Evolutionary conservation across 177 flowering plant species (phyloP).

Genomic region (Vitis hybrid): DNA sequence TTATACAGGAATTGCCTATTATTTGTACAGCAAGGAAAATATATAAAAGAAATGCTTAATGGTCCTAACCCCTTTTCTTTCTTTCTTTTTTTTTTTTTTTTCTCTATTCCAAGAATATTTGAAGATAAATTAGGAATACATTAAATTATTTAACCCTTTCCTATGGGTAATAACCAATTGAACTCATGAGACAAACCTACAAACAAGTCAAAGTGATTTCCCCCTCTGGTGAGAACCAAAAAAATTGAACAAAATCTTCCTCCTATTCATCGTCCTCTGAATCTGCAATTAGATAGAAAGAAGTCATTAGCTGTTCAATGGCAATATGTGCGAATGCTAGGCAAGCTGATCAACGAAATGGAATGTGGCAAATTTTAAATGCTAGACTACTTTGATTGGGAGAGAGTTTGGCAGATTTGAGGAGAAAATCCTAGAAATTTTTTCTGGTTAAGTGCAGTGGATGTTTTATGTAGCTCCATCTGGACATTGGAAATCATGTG

Average conservation of each 20-base stretch:
- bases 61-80: constrained; percentile 9
- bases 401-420: background rate
- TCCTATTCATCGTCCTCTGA: constrained; percentile 56
- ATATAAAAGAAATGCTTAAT: constrained; percentile 6
- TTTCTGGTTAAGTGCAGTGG: too few species aligned
- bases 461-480: too few species aligned
- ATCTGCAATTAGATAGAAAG: constrained; percentile 29
- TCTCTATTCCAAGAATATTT: constrained; percentile 7
- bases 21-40: constrained; percentile 20
- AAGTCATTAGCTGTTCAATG: background rate
- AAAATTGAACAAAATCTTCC: constrained; percentile 10
- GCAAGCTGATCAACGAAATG: background rate
- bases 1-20: constrained; percentile 24
- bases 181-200: constrained; percentile 12
- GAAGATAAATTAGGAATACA: constrained; percentile 5
- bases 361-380: background rate
- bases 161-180: constrained; percentile 4
- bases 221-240: background rate
- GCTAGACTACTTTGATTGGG: background rate
- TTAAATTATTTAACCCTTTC: constrained; percentile 8
- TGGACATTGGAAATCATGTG: too few species aligned
- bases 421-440: background rate
- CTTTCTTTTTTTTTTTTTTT: too few species aligned
- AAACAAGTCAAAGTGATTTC: constrained; percentile 1
- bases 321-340: background rate